Evolutionary conservation across 352 stramenopile species (phyloP).

Genomic region (Phytophthora melonis): DNA sequence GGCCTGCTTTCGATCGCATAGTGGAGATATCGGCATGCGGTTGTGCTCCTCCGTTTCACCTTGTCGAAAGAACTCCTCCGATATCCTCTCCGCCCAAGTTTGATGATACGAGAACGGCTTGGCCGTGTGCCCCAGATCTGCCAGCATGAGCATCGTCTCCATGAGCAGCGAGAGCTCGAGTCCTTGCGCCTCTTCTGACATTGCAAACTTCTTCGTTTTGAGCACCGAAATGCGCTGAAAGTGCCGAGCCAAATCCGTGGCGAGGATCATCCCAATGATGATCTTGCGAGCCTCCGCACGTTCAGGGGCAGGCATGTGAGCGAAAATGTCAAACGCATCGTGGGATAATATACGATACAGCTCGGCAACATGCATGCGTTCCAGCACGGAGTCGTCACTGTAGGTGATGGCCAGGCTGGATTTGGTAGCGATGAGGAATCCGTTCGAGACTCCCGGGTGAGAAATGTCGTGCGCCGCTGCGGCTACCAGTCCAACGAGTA

Average conservation of each 20-base stretch:
- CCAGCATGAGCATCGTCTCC: constrained; percentile 80
- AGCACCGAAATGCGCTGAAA: constrained; percentile 78
- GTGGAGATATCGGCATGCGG: constrained; percentile 59
- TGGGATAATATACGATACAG: constrained; percentile 72
- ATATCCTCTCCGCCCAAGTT: constrained; percentile 68
- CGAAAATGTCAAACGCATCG: constrained; percentile 73
- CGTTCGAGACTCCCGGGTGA: constrained; percentile 93
- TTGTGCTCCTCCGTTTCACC: constrained; percentile 69
- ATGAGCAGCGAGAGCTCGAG: constrained; percentile 72
- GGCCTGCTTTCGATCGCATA: constrained; percentile 67
- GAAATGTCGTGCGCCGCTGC: constrained; percentile 93
- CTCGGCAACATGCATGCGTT: constrained; percentile 79
- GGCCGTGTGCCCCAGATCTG: constrained; percentile 70
- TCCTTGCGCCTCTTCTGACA: constrained; percentile 54
- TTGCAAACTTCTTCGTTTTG: constrained; percentile 72
- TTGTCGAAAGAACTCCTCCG: constrained; percentile 76
- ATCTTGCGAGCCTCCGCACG: constrained; percentile 64
- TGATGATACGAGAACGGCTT: constrained; percentile 76
- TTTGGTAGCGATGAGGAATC: constrained; percentile 90
- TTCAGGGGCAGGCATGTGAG: constrained; percentile 44
- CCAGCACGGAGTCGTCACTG: constrained; percentile 92
- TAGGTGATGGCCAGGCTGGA: constrained; percentile 93
- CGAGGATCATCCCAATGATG: constrained; percentile 83
- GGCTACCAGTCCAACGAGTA: constrained; percentile 81
- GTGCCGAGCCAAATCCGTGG: constrained; percentile 79